phyloP scores from a whole-genome alignment of 2,329 filamentous ascomycete genomes.

The Aurifilum marmelostoma region DNA sequence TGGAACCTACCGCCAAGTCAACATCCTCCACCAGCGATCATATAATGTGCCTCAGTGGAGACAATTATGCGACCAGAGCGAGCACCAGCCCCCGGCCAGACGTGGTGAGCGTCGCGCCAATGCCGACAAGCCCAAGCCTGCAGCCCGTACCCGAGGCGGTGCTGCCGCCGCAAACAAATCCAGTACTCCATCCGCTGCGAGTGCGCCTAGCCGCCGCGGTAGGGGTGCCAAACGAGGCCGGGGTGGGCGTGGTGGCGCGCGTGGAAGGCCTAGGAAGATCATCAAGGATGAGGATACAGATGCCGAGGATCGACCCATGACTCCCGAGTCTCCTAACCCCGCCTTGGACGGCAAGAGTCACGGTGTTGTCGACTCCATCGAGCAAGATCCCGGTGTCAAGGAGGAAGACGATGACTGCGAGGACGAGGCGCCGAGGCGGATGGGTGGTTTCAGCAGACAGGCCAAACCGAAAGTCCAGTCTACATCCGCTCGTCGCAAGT shows the following conservation, averaged over 20 bases:
- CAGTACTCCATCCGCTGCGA: slow-evolving; percentile 15
- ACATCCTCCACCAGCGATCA: slow-evolving; percentile 92
- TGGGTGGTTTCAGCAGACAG: slow-evolving; percentile 50
- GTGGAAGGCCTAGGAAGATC: slow-evolving; percentile 42
- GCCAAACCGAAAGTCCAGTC: slow-evolving; percentile 69
- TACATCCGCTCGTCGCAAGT: slow-evolving; percentile 84
- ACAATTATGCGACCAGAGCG: slow-evolving; percentile 87
- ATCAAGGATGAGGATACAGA: slow-evolving; percentile 45
- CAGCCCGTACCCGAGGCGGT: slow-evolving; percentile 44
- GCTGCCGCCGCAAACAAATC: slow-evolving; percentile 33
- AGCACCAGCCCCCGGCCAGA: slow-evolving; percentile 91
- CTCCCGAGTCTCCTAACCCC: slow-evolving; percentile 57
- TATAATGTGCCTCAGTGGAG: slow-evolving; percentile 99
- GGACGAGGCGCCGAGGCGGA: slow-evolving; percentile 49
- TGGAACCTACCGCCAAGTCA: slow-evolving; percentile 94
- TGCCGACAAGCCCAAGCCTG: slow-evolving; percentile 52
- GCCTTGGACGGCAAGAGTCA: slow-evolving; percentile 38
- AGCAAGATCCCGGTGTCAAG: slow-evolving; percentile 48
- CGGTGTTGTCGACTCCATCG: slow-evolving; percentile 51
- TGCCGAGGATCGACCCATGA: slow-evolving; percentile 58
- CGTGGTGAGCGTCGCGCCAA: slow-evolving; percentile 79
- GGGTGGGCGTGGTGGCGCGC: slow-evolving; percentile 44
- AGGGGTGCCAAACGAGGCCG: slow-evolving; percentile 24
- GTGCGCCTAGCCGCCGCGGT: slow-evolving; percentile 18
- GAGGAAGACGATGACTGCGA: slow-evolving; percentile 52